A percentile compares a stretch with the other conserved stretches of the same genome.
These are phyloP conservation scores for Corinectria fuckeliana DNA, from an alignment of 2,329 filamentous ascomycete species.

Conservation along the genomic window DNA sequence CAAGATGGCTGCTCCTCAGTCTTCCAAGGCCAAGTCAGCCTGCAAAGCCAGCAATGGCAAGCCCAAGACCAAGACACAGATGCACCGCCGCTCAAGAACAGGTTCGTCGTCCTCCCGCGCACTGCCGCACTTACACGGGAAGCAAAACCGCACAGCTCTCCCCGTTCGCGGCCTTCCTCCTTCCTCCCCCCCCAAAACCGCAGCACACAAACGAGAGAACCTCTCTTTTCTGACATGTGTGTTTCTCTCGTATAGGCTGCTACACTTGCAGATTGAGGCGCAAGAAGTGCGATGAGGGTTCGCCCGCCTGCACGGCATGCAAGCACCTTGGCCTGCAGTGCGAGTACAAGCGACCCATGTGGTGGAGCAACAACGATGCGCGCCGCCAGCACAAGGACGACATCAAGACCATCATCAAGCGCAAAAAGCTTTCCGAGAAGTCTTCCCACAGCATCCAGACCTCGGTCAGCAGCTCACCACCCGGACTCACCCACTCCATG, in stretches of 20 bases:
- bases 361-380: conserved; percentile 95
- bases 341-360: conserved; percentile 95
- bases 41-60: conserved; percentile 60
- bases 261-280: conserved; percentile 71
- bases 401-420: conserved; percentile 98
- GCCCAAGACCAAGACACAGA: conserved; percentile 77
- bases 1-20: conserved; percentile 68
- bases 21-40: conserved; percentile 64
- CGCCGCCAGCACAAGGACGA: conserved; percentile 87
- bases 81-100: conserved; percentile 93
- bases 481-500: conserved; percentile 80
- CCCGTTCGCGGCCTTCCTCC: conserved; percentile 18
- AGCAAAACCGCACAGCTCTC: conserved; percentile 22
- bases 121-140: conserved; percentile 40
- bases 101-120: conserved; percentile 65
- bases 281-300: conserved; percentile 74
- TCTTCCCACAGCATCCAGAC: conserved; percentile 63
- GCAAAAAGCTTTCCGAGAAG: conserved; percentile 94
- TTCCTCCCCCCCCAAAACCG: conserved; percentile 13
- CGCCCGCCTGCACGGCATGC: conserved; percentile 69
- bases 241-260: conserved; percentile 56
- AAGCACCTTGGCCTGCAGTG: conserved; percentile 81
- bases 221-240: conserved; percentile 39
- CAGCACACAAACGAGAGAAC: conserved; percentile 12
- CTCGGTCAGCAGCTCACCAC: conserved; percentile 68